Conservation (phyloP, 176 grass and related monocot genomes). For the Phragmites australis region DNA sequence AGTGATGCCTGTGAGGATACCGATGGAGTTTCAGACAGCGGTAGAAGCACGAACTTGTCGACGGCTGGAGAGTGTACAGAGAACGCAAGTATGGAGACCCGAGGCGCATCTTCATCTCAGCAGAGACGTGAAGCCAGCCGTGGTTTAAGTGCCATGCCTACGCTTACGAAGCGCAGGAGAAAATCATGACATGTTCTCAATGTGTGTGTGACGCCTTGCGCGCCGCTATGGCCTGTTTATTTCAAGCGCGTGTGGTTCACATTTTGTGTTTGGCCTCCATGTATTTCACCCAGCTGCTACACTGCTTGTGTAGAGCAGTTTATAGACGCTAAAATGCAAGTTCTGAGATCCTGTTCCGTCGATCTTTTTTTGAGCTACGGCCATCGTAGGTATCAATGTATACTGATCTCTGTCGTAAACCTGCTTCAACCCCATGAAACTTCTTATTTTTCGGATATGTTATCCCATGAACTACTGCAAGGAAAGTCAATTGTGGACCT, state of each 20-base stretch:
- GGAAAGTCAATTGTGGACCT: no score
- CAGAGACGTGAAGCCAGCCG: not conserved
- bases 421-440: no score
- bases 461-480: no score
- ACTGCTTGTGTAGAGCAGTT: not conserved
- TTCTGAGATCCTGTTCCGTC: not conserved
- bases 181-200: constrained; percentile 12
- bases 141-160: constrained; percentile 56
- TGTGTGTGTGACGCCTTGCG: no score
- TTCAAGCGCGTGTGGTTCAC: not conserved
- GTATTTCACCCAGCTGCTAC: not conserved
- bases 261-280: not conserved
- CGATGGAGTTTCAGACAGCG: not conserved
- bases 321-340: not conserved
- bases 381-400: no score
- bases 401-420: no score
- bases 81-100: constrained; percentile 21
- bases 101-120: constrained; percentile 6
- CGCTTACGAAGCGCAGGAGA: constrained; percentile 49
- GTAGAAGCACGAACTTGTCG: not conserved
- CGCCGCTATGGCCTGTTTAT: not conserved
- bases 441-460: no score
- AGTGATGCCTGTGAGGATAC: constrained; percentile 24
- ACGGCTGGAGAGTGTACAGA: constrained; percentile 2
- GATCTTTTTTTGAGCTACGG: not conserved